Base-by-base conservation (phyloP, 768 basidiomycete genomes). In the Suillus weaverae region DNA sequence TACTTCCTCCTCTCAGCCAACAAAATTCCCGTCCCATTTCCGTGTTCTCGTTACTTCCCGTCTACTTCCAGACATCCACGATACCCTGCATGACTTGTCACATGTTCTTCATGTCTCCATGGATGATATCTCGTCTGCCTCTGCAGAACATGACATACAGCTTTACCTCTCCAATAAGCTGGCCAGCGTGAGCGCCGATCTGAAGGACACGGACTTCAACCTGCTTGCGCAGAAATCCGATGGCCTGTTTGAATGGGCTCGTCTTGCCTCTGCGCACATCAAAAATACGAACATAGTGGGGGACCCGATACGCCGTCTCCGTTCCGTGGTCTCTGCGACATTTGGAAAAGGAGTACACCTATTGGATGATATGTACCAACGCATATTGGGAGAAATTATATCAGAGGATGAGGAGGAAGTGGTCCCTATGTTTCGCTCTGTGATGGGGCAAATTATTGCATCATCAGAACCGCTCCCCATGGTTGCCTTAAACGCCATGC, bases 41-140 rank as follows among this genome's bases (percentile, higher is more conserved):
- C 62, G 53, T 11, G 26, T 62, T 20, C 51, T 62, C n/a, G n/a
- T 79, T 35, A 79, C 78, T 30, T 70, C 75, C 8, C 73, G 78
- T 6, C 72, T 74, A 26, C 71, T 74, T 33, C 43, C 26, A 5
- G 76, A 77, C 43, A 73, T 79, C 30, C 33, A 43, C 14, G 54
- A 67, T 6, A 53, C 63, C 20, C n/a, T 62, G 20, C 33, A 36
- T 22, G 36, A 13, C 10, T 38, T 51, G 32, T 9, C 33, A 38
- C 35, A 62, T 38, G 32, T 62, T 33, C 36, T 4, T 35, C 48
- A 50, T 30, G 41, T 38, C 35, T 62, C 61, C 20, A 38, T 62
- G 54, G 51, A 62, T 39, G 26, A 54, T 38, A 38, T 62, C 13
- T 16, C 48, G 16, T 18, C n/a, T 35, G 13, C 46, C 54, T 26